A percentile compares a stretch with the other conserved stretches of the same genome.
Evolutionary conservation across 1,139 yeast species (phyloP).

Genomic region (Geotrichum cucujoidarum): DNA sequence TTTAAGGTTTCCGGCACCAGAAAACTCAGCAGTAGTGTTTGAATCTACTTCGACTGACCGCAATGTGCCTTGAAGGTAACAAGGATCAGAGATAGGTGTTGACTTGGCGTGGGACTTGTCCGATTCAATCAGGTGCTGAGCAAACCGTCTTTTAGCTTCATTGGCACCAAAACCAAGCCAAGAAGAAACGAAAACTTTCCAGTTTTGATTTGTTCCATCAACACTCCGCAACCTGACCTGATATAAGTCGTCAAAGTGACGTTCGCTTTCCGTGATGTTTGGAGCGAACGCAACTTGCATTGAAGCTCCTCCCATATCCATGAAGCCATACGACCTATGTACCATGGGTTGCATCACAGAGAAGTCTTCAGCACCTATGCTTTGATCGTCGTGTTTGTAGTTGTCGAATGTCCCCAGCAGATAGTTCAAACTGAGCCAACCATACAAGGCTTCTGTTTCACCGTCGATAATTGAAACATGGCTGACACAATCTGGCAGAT

Average conservation of each 20-base stretch:
- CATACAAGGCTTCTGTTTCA: conserved; percentile 71
- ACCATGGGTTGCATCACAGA: conserved; percentile 32
- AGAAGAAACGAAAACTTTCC: conserved; percentile 61
- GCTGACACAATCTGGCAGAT: conserved; percentile 43
- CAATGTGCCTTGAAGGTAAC: conserved; percentile 47
- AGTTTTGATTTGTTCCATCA: conserved; percentile 39
- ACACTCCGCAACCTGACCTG: conserved; percentile 46
- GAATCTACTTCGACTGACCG: conserved; percentile 26
- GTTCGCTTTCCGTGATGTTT: conserved; percentile 47
- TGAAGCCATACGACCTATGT: conserved; percentile 56
- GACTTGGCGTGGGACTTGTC: conserved; percentile 5
- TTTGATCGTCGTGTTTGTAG: conserved; percentile 3
- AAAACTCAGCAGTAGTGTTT: conserved; percentile 37
- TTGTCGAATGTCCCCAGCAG: conserved; percentile 49
- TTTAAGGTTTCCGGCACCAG: conserved; percentile 59
- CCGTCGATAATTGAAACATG: conserved; percentile 70
- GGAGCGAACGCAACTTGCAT: conserved; percentile 78
- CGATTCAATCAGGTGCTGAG: conserved; percentile 32
- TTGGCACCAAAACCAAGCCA: conserved; percentile 77
- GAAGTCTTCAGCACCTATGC: conserved; percentile 8
- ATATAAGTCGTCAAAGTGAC: conserved; percentile 54
- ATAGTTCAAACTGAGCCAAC: conserved; percentile 74
- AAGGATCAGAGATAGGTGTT: conserved; percentile 49
- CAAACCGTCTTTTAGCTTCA: conserved; percentile 57
- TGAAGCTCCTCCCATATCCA: conserved; percentile 84